Base-by-base conservation (phyloP, 495 filamentous ascomycete species). In the Trichocladium uniseriatum region DNA sequence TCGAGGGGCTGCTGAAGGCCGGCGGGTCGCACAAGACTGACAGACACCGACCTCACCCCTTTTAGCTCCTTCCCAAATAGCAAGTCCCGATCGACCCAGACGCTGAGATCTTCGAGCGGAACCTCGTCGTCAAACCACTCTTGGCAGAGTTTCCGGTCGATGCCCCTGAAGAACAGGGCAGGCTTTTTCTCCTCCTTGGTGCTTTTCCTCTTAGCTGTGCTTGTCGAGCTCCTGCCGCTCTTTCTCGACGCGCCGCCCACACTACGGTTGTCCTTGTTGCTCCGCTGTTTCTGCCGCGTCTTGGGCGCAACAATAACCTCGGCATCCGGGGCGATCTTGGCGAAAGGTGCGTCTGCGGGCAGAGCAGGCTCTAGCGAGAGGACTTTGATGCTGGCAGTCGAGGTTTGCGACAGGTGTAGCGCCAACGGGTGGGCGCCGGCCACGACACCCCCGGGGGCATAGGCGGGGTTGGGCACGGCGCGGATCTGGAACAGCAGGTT, bases 281-380 rank as follows among this genome's bases (percentile, higher is more conserved):
- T 68, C 38, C 68, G 66, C 21, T 64, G 58, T 44, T 76, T 77
- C 20, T 71, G 58, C 39, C 74, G 65, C 0, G 67, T 81, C 65
- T 98, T 98, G 1, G 92, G 92, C 4, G 92, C 91, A 20, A 98
- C 94, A 49, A 95, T 90, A 42, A 97, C 89, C 67, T 98, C 92
- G 18, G 88, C 91, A 61, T 97, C 89, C 0, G 90, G 84, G 0
- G 86, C 82, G 49, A 98, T 86, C 67, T 94, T 96, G 22, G 89
- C 90, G 61, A 95, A 95, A 3, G 85, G 76, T 6, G 81, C 79
- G 18, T 80, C 76, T 2, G 77, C 72, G 28, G 86, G 61, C 2
- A 79, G 80, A n/a, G 81, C 70, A 2, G 89, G 89, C 8, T 77
- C 78, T 21, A 95, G 69, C 28, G 89, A 88, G 7, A 84, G 81